These are phyloP conservation scores for Brassica napus DNA, from an alignment of 345 rosid species.

Conservation along the genomic window Da-Ae NC_063434.1:26377001-26377500, in stretches of 20 bases:
- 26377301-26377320: neutral
- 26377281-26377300: neutral
- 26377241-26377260: slow-evolving; percentile 42
- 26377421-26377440: slow-evolving; percentile 54
- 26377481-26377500: slow-evolving; percentile 17
- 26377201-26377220: slow-evolving; percentile 41
- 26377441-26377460: slow-evolving; percentile 11
- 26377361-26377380: slow-evolving; percentile 48
- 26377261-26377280: slow-evolving; percentile 20
- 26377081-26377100: slow-evolving; percentile 54
- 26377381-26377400: slow-evolving; percentile 52
- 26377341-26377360: slow-evolving; percentile 24
- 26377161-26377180: neutral
- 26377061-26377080: slow-evolving; percentile 51
- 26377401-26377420: slow-evolving; percentile 52
- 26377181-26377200: slow-evolving; percentile 29
- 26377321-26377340: neutral
- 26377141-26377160: neutral
- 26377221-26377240: slow-evolving; percentile 36
- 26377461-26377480: slow-evolving; percentile 3
- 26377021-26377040: slow-evolving; percentile 48
- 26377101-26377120: slow-evolving; percentile 33
- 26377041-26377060: slow-evolving; percentile 45
- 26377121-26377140: neutral
- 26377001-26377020: neutral